phyloP scores from a whole-genome alignment of 176 grass and related monocot species.

The Pontederia crassipes region DNA sequence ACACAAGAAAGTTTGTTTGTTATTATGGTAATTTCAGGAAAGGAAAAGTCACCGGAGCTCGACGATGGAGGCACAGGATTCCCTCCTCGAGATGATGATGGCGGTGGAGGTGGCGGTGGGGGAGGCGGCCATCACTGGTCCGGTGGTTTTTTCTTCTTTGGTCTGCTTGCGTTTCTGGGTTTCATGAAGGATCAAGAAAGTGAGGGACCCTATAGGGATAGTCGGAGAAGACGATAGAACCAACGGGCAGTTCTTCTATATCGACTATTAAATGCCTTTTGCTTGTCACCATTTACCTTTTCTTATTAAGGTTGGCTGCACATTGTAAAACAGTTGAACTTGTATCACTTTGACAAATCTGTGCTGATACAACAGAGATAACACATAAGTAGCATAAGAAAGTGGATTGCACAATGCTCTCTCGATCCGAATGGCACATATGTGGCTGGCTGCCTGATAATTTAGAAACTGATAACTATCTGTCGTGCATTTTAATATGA shows the following conservation, averaged over 20 bases:
- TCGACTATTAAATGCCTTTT: background rate
- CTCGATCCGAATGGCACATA: too few species aligned
- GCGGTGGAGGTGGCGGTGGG: slow-evolving; percentile 17
- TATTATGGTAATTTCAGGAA: slow-evolving; percentile 4
- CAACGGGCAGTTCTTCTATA: background rate
- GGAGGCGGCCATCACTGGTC: slow-evolving; percentile 16
- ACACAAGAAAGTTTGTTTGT: background rate
- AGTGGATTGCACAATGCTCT: too few species aligned
- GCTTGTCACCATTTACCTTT: background rate
- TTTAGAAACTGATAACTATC: too few species aligned
- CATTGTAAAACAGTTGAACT: background rate
- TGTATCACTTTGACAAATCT: too few species aligned
- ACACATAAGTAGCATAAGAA: too few species aligned
- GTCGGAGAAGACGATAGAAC: background rate
- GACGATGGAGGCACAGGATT: slow-evolving; percentile 25
- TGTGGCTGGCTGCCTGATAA: too few species aligned
- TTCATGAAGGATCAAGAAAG: slow-evolving; percentile 23
- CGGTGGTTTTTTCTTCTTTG: slow-evolving; percentile 26
- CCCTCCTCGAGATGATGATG: slow-evolving; percentile 27
- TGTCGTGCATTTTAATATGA: too few species aligned
- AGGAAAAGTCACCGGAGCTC: slow-evolving; percentile 23
- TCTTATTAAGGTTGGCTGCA: background rate
- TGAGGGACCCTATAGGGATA: slow-evolving; percentile 10
- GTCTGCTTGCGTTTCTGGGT: slow-evolving; percentile 19
- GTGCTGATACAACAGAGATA: too few species aligned